phyloP scores from a whole-genome alignment of 2,329 filamentous ascomycete genomes.

The Cercospora zeina region DNA sequence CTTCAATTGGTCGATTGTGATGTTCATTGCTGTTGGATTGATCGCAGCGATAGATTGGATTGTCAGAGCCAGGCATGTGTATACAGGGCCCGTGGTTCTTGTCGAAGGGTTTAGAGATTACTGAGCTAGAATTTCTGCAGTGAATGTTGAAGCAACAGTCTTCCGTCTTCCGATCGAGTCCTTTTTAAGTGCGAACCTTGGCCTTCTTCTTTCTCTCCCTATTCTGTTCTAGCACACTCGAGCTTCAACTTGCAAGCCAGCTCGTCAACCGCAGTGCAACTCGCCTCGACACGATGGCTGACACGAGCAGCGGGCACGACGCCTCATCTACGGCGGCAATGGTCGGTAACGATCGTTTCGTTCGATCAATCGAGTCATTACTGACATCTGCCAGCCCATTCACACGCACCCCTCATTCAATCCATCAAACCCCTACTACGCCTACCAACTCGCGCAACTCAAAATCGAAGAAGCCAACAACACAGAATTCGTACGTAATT shows the following conservation, averaged over 20 bases:
- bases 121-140: slow-evolving; percentile 1
- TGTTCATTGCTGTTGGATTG: slow-evolving; percentile 27
- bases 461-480: background rate
- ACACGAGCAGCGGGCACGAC: background rate
- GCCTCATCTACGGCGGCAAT: background rate
- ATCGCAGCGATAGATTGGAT: slow-evolving; percentile 28
- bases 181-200: background rate
- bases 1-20: slow-evolving; percentile 28
- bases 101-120: slow-evolving; percentile 20
- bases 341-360: background rate
- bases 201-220: background rate
- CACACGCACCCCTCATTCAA: background rate
- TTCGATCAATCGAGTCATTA: background rate
- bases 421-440: background rate
- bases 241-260: background rate
- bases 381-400: background rate
- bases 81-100: slow-evolving; percentile 28
- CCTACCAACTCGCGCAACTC: background rate
- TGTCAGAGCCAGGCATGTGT: slow-evolving; percentile 24
- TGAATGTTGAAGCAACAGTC: background rate
- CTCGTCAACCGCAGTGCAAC: no score
- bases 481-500: background rate
- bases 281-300: background rate
- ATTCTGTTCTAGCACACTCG: background rate
- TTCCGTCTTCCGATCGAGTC: background rate